Evolutionary conservation across 78 protist species (phyloP), one percentile per base, ranked within the genome.

Genomic region (Speleostelium caveatum): DNA sequence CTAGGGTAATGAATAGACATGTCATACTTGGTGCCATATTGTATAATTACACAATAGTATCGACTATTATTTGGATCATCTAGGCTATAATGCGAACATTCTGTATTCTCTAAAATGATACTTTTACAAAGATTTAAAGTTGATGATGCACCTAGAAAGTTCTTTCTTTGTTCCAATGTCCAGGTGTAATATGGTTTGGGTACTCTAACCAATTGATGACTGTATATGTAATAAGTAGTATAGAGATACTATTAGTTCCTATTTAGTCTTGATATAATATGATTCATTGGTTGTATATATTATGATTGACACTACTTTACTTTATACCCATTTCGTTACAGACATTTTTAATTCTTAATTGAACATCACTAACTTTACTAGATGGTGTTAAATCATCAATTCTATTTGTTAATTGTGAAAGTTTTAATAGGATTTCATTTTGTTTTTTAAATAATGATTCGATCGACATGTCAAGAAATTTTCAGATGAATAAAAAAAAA

Each of bases 21-120:
- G 3, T 28, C 39, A 22, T 72, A 72, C 75, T 87, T 75, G 19
- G 93, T 63, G 3, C 86, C 68, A 65, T 87, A 87, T 53, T 87
- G 93, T 33, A 87, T 75, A 16, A 87, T 72, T 14, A 87, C 53
- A 62, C 73, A 49, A 53, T 87, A 87, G 39, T 68, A 87, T 62
- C 93, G 35, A 87, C 93, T 87, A 39, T 87, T 87, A 6, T 36
- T 53, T 41, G 61, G 93, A 65, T 42, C 73, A 4, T 62, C 36
- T 24, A 65, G 66, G 30, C 63, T 66, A 42, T 51, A 16, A 65
- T 87, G 73, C 69, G 53, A 30, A 61, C 93, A 74, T n/a, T 87
- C 77, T 21, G 65, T 75, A 53, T 87, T 87, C 41, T 87, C 93
- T 10, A 87, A 28, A 24, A 87, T 68, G 12, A 87, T 45, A 68